These are phyloP conservation scores for Suillus discolor DNA, from an alignment of 768 basidiomycete genomes.

Conservation along the genomic window DNA sequence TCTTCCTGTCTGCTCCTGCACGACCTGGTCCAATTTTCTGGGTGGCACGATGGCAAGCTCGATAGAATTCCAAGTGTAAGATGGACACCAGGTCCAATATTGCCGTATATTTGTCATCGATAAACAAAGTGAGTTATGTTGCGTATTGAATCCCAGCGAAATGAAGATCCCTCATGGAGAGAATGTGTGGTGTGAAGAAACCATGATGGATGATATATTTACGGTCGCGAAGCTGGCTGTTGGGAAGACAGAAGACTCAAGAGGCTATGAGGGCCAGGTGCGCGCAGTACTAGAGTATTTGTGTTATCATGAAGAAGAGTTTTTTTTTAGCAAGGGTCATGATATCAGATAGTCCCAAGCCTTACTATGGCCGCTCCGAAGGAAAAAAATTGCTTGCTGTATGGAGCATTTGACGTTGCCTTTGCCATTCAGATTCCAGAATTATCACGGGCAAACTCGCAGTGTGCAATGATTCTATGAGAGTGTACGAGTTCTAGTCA, in stretches of 20 bases:
- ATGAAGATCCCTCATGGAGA: conserved; percentile 36
- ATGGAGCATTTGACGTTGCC: neutral
- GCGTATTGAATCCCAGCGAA: conserved; percentile 36
- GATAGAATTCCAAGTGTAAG: conserved; percentile 45
- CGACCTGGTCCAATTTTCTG: conserved; percentile 40
- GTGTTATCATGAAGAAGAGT: neutral
- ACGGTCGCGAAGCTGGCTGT: neutral
- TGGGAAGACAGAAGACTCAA: neutral
- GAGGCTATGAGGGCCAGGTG: neutral
- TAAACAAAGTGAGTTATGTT: conserved; percentile 36
- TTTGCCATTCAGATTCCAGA: neutral
- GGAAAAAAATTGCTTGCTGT: neutral
- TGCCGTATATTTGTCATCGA: conserved; percentile 23
- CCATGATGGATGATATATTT: conserved; percentile 2
- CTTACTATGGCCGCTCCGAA: neutral
- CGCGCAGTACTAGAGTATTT: neutral
- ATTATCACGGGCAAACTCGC: too few species aligned
- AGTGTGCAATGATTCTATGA: neutral
- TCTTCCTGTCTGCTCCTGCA: conserved; percentile 30
- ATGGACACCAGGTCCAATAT: conserved; percentile 27
- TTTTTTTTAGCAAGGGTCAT: neutral
- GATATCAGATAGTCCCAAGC: neutral
- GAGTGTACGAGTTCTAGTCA: neutral
- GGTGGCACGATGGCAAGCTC: conserved; percentile 46
- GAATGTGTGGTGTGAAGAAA: conserved; percentile 16